phyloP scores from a whole-genome alignment of 2,329 filamentous ascomycete genomes.

The Lasiodiplodia gonubiensis region DNA sequence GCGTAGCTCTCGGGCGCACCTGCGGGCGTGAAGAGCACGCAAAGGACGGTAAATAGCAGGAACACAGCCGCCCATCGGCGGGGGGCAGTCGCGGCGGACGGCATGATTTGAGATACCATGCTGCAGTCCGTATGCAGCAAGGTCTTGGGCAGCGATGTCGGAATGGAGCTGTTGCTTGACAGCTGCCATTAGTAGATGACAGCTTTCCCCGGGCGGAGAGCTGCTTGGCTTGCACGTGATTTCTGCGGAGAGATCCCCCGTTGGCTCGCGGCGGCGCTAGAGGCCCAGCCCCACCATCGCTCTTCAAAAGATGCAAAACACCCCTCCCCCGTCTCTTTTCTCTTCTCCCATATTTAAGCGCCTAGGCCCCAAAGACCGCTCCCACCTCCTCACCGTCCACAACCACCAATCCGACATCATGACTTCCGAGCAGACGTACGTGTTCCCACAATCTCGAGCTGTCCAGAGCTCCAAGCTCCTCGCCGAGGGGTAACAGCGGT shows the following conservation, averaged over 20 bases:
- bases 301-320: conserved; percentile 29
- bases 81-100: conserved; percentile 48
- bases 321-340: conserved; percentile 31
- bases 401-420: conserved; percentile 45
- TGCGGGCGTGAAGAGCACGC: conserved; percentile 43
- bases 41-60: conserved; percentile 42
- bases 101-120: conserved; percentile 21
- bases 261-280: conserved; percentile 24
- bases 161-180: background rate
- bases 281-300: conserved; percentile 26
- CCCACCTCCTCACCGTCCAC: conserved; percentile 43
- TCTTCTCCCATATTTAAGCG: conserved; percentile 53
- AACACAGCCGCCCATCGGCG: conserved; percentile 65
- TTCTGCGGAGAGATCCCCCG: conserved; percentile 16
- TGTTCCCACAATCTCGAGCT: conserved; percentile 33
- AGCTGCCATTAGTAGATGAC: conserved; percentile 22
- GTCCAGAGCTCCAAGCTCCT: conserved; percentile 1
- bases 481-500: conserved; percentile 31
- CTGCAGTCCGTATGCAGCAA: conserved; percentile 26
- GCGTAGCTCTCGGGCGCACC: conserved; percentile 37
- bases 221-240: conserved; percentile 25
- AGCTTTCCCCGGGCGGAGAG: conserved; percentile 29
- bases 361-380: conserved; percentile 56
- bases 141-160: conserved; percentile 1
- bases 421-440: conserved; percentile 90